phyloP scores from a whole-genome alignment of 2,329 filamentous ascomycete species.

The Annulohypoxylon truncatum region DNA sequence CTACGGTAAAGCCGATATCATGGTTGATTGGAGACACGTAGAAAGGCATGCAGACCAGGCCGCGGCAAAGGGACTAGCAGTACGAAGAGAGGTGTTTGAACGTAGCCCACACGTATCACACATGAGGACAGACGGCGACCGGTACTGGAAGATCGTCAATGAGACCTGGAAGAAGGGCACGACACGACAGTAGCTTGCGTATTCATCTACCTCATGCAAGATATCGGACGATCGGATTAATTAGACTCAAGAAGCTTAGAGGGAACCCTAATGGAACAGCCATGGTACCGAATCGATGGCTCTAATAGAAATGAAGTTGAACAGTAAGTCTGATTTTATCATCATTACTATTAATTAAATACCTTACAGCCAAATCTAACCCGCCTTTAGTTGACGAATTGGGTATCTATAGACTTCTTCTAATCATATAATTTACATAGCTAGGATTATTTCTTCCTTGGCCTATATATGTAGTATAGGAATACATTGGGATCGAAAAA shows the following conservation, averaged over 20 bases:
- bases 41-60: conserved; percentile 61
- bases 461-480: background rate
- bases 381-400: conserved; percentile 2
- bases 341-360: background rate
- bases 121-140: conserved; percentile 56
- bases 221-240: background rate
- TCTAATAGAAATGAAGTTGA: background rate
- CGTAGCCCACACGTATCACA: conserved; percentile 64
- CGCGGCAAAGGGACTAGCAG: conserved; percentile 52
- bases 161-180: conserved; percentile 57
- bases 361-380: background rate
- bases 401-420: conserved; percentile 26
- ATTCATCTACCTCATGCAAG: background rate
- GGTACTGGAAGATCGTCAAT: conserved; percentile 64
- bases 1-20: conserved; percentile 61
- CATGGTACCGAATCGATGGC: background rate
- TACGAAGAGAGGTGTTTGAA: conserved; percentile 60
- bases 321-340: background rate
- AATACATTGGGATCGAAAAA: background rate
- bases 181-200: background rate
- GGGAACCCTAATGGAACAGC: background rate
- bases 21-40: conserved; percentile 61
- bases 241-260: background rate
- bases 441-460: background rate
- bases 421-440: conserved; percentile 1